Base-by-base conservation (phyloP, 768 basidiomycete species). In the Pilatotrama ljubarskyi region DNA sequence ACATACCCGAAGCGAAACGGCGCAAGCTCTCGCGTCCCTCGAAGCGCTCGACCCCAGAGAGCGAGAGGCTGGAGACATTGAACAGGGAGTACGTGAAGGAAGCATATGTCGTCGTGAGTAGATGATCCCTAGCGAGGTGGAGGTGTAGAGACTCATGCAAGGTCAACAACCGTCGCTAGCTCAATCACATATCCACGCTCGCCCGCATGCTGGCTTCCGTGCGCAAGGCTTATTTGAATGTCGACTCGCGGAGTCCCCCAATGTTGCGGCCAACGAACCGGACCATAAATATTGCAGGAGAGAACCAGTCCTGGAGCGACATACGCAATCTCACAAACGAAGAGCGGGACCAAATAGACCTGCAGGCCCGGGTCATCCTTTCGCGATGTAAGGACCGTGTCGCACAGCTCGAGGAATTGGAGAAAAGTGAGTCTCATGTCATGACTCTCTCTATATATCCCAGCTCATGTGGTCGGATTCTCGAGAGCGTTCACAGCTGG, bases 271-370 rank as follows among this genome's bases (percentile, higher is more conserved):
- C 84, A 66, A 64, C 78, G 15, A 73, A 74, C 40, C 80, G 82
- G 43, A 81, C 71, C 43, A 74, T 91, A 55, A 87, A 92, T 75
- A 68, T 91, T 13, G 55, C 61, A 17, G 62, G 58, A 52, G 70
- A 81, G 47, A 74, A 78, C 59, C 75, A 79, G 60, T 76, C 79
- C 44, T 91, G 88, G 89, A 72, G 80, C 17, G 81, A 82, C 52
- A 77, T 92, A 51, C 84, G 83, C 62, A 77, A 87, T 67, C 81
- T 99, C 6, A 85, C 86, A 9, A 95, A 98, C 69, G 86, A 92
- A 63, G 95, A 99, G 72, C 81, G 95, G 61, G 95, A 98, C 75
- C 93, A 97, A 75, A 91, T 99, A 53, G 97, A 99, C 79, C 76
- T 95, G 61, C 91, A 96, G 70, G 90, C 93, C 32, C 87, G 90